phyloP scores from a whole-genome alignment of 2,329 filamentous ascomycete genomes.

The Periconia sp. region DNA sequence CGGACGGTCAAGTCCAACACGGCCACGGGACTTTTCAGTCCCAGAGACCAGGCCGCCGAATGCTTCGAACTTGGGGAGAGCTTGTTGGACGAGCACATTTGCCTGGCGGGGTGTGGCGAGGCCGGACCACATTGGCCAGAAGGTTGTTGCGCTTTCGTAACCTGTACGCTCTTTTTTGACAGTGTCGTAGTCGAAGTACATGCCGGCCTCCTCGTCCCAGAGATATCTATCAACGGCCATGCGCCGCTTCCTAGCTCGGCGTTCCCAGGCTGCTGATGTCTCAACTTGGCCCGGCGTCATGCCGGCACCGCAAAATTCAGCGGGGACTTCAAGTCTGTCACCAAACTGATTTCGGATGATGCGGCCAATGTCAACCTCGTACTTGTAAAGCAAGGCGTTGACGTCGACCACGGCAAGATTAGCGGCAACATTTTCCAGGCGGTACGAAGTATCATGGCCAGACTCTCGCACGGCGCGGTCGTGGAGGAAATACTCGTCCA shows the following conservation, averaged over 20 bases:
- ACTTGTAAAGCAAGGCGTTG: conserved; percentile 95
- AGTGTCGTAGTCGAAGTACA: conserved; percentile 98
- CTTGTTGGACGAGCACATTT: conserved; percentile 78
- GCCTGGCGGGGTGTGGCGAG: conserved; percentile 86
- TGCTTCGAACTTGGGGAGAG: conserved; percentile 85
- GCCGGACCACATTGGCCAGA: conserved; percentile 98
- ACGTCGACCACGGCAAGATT: conserved; percentile 92
- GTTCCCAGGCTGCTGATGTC: conserved; percentile 88
- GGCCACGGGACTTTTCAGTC: conserved; percentile 85
- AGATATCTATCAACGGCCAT: conserved; percentile 88
- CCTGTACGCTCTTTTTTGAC: conserved; percentile 77
- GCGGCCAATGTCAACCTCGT: conserved; percentile 90
- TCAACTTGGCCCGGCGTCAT: conserved; percentile 73
- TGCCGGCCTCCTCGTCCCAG: conserved; percentile 89
- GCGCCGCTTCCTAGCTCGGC: conserved; percentile 83
- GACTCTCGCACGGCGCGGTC: conserved; percentile 95
- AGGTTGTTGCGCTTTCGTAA: conserved; percentile 92
- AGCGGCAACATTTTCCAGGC: conserved; percentile 79
- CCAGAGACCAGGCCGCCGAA: conserved; percentile 88
- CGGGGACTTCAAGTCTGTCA: conserved; percentile 81
- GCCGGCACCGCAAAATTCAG: conserved; percentile 75
- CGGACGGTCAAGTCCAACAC: conserved; percentile 78
- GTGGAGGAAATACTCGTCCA: conserved; percentile 95
- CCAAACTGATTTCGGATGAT: conserved; percentile 84
- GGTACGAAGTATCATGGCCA: conserved; percentile 95